A percentile compares a stretch with the other conserved stretches of the same genome.
Evolutionary conservation across 75 land plant genomes (phyloP).

Genomic region (Picea sitchensis): DNA sequence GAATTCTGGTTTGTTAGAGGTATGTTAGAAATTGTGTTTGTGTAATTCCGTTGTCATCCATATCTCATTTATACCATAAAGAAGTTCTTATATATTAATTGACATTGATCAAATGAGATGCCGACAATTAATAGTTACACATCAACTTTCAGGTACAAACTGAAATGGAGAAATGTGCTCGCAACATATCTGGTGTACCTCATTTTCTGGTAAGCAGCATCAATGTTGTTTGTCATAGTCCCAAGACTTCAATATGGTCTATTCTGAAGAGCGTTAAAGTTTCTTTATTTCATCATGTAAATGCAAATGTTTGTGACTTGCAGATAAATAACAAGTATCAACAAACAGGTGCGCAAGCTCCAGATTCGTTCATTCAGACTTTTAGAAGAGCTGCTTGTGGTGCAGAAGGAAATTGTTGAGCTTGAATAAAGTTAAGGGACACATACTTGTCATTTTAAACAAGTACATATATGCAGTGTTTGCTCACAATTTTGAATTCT

Average conservation of each 20-base stretch:
- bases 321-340: conserved; percentile 33
- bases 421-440: background rate
- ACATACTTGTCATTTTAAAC: background rate
- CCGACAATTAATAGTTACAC: background rate
- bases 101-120: background rate
- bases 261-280: background rate
- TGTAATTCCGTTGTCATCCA: background rate
- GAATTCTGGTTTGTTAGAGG: conserved; percentile 27
- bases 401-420: background rate
- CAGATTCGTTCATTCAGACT: conserved; percentile 20
- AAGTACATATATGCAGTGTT: too few relatives aligned
- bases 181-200: conserved; percentile 28
- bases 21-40: background rate
- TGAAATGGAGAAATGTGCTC: conserved; percentile 17
- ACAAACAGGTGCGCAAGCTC: conserved; percentile 39
- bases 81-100: background rate
- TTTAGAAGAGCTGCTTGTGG: conserved; percentile 18
- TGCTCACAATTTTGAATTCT: too few relatives aligned
- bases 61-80: background rate
- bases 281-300: background rate
- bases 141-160: conserved; percentile 9
- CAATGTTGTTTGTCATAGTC: background rate
- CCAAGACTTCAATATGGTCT: background rate
- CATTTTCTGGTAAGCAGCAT: conserved; percentile 21
- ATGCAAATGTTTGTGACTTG: background rate